Base-by-base conservation (phyloP, 805 yeast genomes). In the Wickerhamiella sergipiensis region DNA sequence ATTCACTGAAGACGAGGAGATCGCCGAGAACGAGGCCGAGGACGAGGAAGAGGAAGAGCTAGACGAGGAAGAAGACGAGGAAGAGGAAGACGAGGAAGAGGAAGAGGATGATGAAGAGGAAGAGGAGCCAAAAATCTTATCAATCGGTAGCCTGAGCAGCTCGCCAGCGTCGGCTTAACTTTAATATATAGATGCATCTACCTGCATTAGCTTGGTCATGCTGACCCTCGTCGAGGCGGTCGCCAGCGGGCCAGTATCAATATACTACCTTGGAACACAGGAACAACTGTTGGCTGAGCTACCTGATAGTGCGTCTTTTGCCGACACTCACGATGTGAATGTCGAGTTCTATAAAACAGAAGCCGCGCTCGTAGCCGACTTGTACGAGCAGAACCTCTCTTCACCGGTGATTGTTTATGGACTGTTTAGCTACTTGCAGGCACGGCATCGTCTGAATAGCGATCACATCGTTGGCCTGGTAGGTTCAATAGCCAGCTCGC, bases 1-100 rank as follows among this genome's bases (percentile, higher is more conserved):
- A 39, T 81, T 75, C 44, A 67, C 63, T 18, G 69, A 62, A 1
- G 67, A 62, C 2, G 64, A 59, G 3, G 68, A 65, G 1, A 66
- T 58, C 1, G 67, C 63, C 4, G 67, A 62, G 3, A 65, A 61
- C 23, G 66, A 62, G 4, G 65, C 61, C 1, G 69, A 65, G 2
- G 71, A 67, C 1, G 69, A 64, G 1, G 64, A 58, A 1, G 71
- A 64, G 1, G 73, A 67, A 6, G 71, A 64, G 1, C 70, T 64
- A 1, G 70, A 64, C 8, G 66, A 58, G 1, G 65, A 65, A 6
- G 69, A 68, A 43, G 71, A 69, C 42, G 73, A 67, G 18, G 43
- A 43, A 17, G n/a, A 22, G 31, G 33, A 39, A 18, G 33, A 29
- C 12, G 33, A 9, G 12, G 15, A 29, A 9, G 15, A 29, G 33